These are phyloP conservation scores for Cutaneotrichosporon mucoides DNA, from an alignment of 1,284 basidiomycete species.

Conservation along the genomic window DNA sequence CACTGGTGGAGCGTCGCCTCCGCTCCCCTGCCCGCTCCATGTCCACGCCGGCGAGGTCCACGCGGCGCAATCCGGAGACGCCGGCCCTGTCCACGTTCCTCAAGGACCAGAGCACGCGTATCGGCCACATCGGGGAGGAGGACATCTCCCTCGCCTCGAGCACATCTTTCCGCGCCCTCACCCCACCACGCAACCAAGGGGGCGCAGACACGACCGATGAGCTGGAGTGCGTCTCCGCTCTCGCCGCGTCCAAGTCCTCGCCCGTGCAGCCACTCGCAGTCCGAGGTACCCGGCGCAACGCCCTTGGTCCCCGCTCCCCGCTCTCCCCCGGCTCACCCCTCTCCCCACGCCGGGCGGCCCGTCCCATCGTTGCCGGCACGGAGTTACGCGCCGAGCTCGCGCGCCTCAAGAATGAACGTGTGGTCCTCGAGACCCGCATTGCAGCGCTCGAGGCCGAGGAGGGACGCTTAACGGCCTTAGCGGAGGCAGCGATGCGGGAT, in stretches of 20 bases:
- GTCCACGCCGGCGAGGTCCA: too few relatives aligned
- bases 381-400: conserved; percentile 6
- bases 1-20: too few relatives aligned
- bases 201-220: not conserved
- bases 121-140: conserved; percentile 7
- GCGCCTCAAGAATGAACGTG: conserved; percentile 6
- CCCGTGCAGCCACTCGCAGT: too few relatives aligned
- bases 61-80: conserved; percentile 7
- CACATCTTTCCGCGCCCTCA: conserved; percentile 12
- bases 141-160: conserved; percentile 13
- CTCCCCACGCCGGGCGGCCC: not conserved
- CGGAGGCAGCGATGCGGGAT: conserved; percentile 7
- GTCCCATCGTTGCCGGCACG: not conserved
- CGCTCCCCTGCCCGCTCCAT: too few relatives aligned
- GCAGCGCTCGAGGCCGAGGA: conserved; percentile 7
- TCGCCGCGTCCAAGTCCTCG: not conserved
- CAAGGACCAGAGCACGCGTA: not conserved
- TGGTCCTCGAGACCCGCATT: conserved; percentile 10
- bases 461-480: conserved; percentile 3
- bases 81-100: conserved; percentile 11
- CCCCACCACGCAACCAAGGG: conserved; percentile 6
- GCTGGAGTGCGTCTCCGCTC: not conserved
- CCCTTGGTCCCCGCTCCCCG: not conserved
- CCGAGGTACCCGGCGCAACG: not conserved
- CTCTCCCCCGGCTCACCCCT: not conserved